Evolutionary conservation across 2,329 filamentous ascomycete genomes (phyloP).

Genomic region (Clarireedia monteithiana): DNA sequence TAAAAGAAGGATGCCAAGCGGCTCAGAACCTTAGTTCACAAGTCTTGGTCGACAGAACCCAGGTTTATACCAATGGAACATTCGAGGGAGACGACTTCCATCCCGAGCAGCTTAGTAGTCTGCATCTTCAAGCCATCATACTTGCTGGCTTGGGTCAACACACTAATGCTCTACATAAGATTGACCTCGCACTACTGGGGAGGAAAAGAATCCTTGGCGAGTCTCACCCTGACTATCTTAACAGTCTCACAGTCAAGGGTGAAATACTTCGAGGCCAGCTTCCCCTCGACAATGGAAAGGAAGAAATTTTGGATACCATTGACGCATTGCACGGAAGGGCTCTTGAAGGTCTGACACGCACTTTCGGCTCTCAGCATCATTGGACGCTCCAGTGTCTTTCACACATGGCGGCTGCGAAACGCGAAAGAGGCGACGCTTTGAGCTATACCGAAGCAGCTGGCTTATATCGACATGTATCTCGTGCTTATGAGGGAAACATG

Average conservation of each 20-base stretch:
- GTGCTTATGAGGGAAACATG: constrained; percentile 16
- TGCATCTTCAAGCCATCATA: constrained; percentile 22
- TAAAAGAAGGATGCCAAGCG: constrained; percentile 19
- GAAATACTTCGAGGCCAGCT: constrained; percentile 22
- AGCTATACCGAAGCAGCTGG: constrained; percentile 14
- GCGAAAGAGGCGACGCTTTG: constrained; percentile 15
- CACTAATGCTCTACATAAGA: constrained; percentile 16
- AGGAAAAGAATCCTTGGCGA: constrained; percentile 16
- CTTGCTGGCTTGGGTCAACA: constrained; percentile 22
- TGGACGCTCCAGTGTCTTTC: constrained; percentile 19
- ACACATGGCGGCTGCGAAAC: constrained; percentile 19
- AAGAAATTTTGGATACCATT: constrained; percentile 16
- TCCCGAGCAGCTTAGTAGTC: constrained; percentile 21
- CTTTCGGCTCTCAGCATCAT: constrained; percentile 22
- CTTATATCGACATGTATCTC: constrained; percentile 16
- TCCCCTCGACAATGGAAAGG: constrained; percentile 11
- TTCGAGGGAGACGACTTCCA: constrained; percentile 19
- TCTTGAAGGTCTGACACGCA: constrained; percentile 17
- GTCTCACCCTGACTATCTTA: constrained; percentile 18
- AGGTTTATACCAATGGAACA: constrained; percentile 19
- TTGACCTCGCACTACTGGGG: constrained; percentile 16
- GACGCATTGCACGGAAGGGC: constrained; percentile 18
- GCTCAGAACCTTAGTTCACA: constrained; percentile 20
- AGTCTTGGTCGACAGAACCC: constrained; percentile 16
- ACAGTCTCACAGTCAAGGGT: constrained; percentile 22